A percentile compares a stretch with the other conserved stretches of the same genome.
phyloP scores from a whole-genome alignment of 345 rosid genomes.

The Laguncularia racemosa region DNA sequence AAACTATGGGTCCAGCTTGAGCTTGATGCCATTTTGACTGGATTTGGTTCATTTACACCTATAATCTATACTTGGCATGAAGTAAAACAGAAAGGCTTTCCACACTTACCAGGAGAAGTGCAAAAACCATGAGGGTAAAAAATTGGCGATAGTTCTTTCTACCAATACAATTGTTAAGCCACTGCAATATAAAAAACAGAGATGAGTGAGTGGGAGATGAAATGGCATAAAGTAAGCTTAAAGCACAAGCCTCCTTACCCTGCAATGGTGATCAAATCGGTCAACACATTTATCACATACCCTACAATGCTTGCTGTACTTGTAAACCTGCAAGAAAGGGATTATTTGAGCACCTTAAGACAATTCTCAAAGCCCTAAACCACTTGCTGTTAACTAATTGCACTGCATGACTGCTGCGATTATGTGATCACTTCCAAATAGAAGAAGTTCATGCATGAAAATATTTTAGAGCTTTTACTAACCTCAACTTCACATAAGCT shows the following conservation, averaged over 20 bases:
- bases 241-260: constrained; percentile 40
- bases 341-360: background rate
- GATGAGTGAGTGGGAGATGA: background rate
- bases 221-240: background rate
- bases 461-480: constrained; percentile 9
- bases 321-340: constrained; percentile 60
- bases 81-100: constrained; percentile 3
- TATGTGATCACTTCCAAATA: no score
- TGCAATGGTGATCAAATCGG: constrained; percentile 93
- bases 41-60: no score
- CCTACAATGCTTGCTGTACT: constrained; percentile 96
- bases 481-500: constrained; percentile 99
- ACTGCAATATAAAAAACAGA: constrained; percentile 37
- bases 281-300: constrained; percentile 97
- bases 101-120: constrained; percentile 75
- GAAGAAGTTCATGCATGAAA: background rate
- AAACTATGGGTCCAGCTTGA: no score
- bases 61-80: no score
- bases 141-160: constrained; percentile 78
- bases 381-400: no score
- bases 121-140: constrained; percentile 84
- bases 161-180: constrained; percentile 98
- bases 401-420: no score
- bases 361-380: no score
- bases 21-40: no score